These are phyloP conservation scores for Lyophyllum semitale DNA, from an alignment of 768 basidiomycete species.

Conservation along the genomic window DNA sequence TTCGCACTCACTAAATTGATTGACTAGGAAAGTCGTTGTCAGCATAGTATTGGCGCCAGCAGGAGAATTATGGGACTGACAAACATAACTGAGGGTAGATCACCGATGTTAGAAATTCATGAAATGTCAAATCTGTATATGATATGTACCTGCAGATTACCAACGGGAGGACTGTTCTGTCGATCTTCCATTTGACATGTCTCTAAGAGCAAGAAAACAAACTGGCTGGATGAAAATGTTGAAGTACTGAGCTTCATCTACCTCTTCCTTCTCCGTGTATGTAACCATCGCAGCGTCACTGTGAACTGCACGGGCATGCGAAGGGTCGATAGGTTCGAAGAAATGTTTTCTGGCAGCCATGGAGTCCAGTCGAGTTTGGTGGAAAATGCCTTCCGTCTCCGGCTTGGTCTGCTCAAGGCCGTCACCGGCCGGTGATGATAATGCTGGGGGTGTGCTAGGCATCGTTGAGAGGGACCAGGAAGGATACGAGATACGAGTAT, in stretches of 20 bases:
- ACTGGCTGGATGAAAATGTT: background rate
- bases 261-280: conserved; percentile 53
- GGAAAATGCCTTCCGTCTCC: conserved; percentile 4
- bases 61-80: conserved; percentile 31
- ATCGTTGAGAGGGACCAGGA: no score
- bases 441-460: no score
- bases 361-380: conserved; percentile 41
- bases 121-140: background rate
- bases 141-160: conserved; percentile 48
- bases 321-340: conserved; percentile 47
- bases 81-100: conserved; percentile 39
- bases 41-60: background rate
- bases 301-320: conserved; percentile 51
- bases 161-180: conserved; percentile 48
- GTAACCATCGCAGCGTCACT: conserved; percentile 49
- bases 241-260: conserved; percentile 13
- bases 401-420: no score
- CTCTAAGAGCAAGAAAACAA: conserved; percentile 24
- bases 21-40: conserved; percentile 35
- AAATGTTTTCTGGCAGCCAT: conserved; percentile 45
- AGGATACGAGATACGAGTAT: no score
- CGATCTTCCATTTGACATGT: conserved; percentile 50
- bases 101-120: background rate
- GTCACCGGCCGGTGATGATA: no score
- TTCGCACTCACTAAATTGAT: conserved; percentile 42